Evolutionary conservation across 495 filamentous ascomycete genomes (phyloP).

Genomic region (Cercophora newfieldiana): DNA sequence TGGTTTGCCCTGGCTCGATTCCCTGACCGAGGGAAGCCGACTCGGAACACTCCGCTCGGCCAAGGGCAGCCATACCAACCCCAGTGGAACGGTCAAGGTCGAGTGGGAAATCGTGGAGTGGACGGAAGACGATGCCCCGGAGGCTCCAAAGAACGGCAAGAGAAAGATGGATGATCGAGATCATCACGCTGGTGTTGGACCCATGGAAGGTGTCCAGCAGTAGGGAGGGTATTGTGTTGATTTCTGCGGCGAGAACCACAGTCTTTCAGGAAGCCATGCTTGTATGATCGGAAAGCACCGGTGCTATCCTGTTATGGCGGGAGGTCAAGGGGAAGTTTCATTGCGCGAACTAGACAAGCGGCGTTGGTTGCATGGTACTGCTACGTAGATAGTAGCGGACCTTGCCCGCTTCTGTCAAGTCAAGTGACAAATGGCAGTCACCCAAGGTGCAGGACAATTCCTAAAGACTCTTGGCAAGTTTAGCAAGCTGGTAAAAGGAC

Average conservation of each 20-base stretch:
- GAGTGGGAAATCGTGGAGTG: constrained; percentile 88
- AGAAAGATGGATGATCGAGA: constrained; percentile 53
- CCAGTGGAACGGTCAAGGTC: constrained; percentile 60
- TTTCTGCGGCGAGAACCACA: neutral
- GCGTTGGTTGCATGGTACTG: neutral
- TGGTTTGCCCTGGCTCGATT: constrained; percentile 77
- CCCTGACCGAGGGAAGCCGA: constrained; percentile 70
- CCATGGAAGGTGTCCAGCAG: constrained; percentile 23
- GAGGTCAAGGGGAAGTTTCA: neutral
- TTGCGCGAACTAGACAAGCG: neutral
- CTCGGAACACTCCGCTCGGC: constrained; percentile 65
- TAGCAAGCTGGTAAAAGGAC: constrained; percentile 5
- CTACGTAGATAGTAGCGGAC: neutral
- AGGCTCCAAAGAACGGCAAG: constrained; percentile 44
- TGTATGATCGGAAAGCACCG: neutral
- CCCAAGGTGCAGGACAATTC: neutral
- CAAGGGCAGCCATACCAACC: constrained; percentile 55
- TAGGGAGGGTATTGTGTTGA: neutral
- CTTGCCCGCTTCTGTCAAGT: neutral
- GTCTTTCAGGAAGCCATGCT: neutral
- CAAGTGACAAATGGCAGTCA: neutral
- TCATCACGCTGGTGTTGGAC: constrained; percentile 20
- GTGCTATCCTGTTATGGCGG: neutral
- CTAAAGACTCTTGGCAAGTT: constrained; percentile 13
- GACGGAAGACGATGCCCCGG: constrained; percentile 57